These are phyloP conservation scores for Madurella fahalii DNA, from an alignment of 2,329 filamentous ascomycete species.

Conservation along the genomic window DNA sequence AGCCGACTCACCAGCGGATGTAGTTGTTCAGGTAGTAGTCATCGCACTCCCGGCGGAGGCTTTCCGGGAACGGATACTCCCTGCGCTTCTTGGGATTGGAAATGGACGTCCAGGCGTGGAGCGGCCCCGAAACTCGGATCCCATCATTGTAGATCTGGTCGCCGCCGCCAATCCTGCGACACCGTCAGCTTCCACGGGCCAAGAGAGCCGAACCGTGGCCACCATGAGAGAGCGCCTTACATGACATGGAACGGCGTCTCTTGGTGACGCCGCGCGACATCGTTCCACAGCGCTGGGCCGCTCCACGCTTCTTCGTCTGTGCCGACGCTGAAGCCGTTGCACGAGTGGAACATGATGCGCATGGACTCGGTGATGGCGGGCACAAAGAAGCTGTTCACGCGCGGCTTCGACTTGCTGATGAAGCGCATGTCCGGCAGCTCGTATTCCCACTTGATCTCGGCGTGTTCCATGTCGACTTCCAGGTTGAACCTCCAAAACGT, in stretches of 20 bases:
- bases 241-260: constrained; percentile 89
- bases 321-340: constrained; percentile 90
- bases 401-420: constrained; percentile 51
- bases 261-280: constrained; percentile 78
- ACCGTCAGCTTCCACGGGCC: neutral
- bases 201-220: neutral
- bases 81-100: constrained; percentile 79
- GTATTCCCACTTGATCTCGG: constrained; percentile 77
- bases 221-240: constrained; percentile 30
- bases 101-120: constrained; percentile 78
- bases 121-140: constrained; percentile 77
- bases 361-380: constrained; percentile 80
- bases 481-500: constrained; percentile 95
- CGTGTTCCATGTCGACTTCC: constrained; percentile 65
- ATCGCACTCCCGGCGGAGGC: constrained; percentile 78
- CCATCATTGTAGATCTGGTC: constrained; percentile 97
- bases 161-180: constrained; percentile 73
- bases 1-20: constrained; percentile 54
- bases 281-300: constrained; percentile 91
- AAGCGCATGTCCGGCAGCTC: constrained; percentile 63
- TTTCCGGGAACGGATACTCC: constrained; percentile 70
- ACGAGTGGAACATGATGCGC: constrained; percentile 98
- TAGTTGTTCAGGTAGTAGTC: constrained; percentile 91
- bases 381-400: constrained; percentile 73
- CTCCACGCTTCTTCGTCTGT: constrained; percentile 83